Conservation (phyloP, 257 asterid species). For the Scutellaria minor region DNA sequence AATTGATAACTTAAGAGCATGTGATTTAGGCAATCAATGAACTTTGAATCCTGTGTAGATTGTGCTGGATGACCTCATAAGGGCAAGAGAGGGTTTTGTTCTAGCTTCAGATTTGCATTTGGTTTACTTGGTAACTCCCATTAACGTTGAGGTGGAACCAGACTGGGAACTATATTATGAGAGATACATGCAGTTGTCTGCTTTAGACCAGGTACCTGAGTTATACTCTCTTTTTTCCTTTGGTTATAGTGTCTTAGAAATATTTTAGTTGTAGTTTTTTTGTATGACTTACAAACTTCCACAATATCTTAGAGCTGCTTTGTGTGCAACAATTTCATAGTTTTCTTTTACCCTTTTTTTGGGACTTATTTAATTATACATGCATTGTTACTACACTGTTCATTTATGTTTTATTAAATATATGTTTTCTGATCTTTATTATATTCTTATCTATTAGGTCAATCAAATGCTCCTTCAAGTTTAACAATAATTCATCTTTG, state of each 20-base stretch:
- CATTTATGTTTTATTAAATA: neutral
- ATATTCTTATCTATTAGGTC: slow-evolving; percentile 5
- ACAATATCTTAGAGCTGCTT: slow-evolving; percentile 3
- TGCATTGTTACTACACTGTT: slow-evolving; percentile 5
- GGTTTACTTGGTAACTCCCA: slow-evolving; percentile 97
- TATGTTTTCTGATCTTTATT: slow-evolving; percentile 1
- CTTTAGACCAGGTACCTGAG: slow-evolving; percentile 80
- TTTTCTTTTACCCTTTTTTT: neutral
- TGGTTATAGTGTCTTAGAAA: slow-evolving; percentile 21
- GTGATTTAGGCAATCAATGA: slow-evolving; percentile 29
- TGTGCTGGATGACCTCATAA: slow-evolving; percentile 90
- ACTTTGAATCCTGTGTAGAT: slow-evolving; percentile 54
- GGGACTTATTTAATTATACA: slow-evolving; percentile 14
- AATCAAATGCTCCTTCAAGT: slow-evolving; percentile 1
- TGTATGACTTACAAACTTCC: slow-evolving; percentile 18
- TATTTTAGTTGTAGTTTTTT: neutral
- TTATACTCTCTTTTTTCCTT: slow-evolving; percentile 13
- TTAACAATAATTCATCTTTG: slow-evolving; percentile 5
- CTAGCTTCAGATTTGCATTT: slow-evolving; percentile 97
- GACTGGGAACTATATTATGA: slow-evolving; percentile 95
- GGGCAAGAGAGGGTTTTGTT: slow-evolving; percentile 99
- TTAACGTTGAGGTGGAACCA: slow-evolving; percentile 93
- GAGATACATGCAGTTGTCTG: slow-evolving; percentile 87
- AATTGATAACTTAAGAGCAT: slow-evolving; percentile 2
- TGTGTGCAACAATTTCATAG: slow-evolving; percentile 14